Evolutionary conservation across 2,329 filamentous ascomycete genomes (phyloP).

Genomic region (Penicillium sp.): DNA sequence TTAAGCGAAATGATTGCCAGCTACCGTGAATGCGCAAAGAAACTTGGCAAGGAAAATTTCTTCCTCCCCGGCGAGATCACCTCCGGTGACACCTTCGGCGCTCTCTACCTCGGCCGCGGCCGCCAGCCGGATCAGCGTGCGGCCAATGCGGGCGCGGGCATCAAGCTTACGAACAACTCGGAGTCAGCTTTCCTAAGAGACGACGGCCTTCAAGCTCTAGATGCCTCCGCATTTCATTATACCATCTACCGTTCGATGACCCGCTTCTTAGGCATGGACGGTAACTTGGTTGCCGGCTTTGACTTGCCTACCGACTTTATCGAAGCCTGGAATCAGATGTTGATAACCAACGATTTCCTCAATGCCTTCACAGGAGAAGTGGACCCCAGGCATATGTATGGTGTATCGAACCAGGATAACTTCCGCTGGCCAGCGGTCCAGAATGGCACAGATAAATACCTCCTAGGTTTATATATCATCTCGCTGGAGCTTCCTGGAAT

Average conservation of each 20-base stretch:
- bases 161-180: conserved; percentile 46
- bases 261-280: conserved; percentile 59
- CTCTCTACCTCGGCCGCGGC: conserved; percentile 60
- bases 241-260: conserved; percentile 59
- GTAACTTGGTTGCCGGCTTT: conserved; percentile 52
- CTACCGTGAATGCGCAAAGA: conserved; percentile 56
- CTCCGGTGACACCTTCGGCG: conserved; percentile 58
- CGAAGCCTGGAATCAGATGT: conserved; percentile 54
- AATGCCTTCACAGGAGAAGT: conserved; percentile 60
- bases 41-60: conserved; percentile 62
- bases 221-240: conserved; percentile 62
- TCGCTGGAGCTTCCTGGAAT: conserved; percentile 60
- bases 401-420: conserved; percentile 63
- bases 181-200: conserved; percentile 52
- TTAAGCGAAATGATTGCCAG: conserved; percentile 56
- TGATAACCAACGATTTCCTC: conserved; percentile 57
- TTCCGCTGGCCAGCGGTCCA: conserved; percentile 61
- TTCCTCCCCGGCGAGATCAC: conserved; percentile 64
- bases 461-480: conserved; percentile 57
- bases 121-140: conserved; percentile 53
- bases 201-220: conserved; percentile 52
- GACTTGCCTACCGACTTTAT: conserved; percentile 56
- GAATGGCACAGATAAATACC: conserved; percentile 55
- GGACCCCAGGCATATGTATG: conserved; percentile 63
- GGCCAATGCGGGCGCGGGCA: conserved; percentile 38